These are phyloP conservation scores for Myxozyma kluyveri DNA, from an alignment of 805 yeast species.

Conservation along the genomic window DNA sequence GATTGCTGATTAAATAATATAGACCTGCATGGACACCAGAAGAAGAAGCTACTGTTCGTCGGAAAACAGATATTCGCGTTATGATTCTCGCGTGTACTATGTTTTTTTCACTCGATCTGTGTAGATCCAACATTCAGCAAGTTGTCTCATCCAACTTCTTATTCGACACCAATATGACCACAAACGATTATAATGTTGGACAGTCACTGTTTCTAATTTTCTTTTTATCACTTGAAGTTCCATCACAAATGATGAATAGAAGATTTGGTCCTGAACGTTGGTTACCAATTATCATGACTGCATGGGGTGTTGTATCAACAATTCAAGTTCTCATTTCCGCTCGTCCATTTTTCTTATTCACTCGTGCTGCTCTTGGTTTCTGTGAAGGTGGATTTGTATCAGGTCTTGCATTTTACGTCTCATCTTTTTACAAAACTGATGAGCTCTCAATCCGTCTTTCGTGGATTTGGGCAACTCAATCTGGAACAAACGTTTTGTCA, in stretches of 20 bases:
- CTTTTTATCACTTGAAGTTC: conserved; percentile 42
- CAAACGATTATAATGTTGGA: conserved; percentile 57
- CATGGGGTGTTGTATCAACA: conserved; percentile 59
- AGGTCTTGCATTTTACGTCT: conserved; percentile 60
- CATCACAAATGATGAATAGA: conserved; percentile 50
- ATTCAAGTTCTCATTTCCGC: conserved; percentile 49
- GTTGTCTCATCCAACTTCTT: conserved; percentile 55
- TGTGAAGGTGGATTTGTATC: conserved; percentile 70
- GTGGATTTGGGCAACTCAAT: conserved; percentile 57
- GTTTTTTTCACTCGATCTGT: conserved; percentile 57
- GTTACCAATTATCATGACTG: conserved; percentile 51
- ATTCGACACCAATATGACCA: conserved; percentile 50
- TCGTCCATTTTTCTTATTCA: conserved; percentile 41
- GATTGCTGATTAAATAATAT: not conserved
- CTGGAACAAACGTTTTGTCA: conserved; percentile 47
- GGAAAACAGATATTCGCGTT: conserved; percentile 55
- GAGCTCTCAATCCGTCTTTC: conserved; percentile 61
- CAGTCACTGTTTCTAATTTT: conserved; percentile 54
- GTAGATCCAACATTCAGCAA: conserved; percentile 54
- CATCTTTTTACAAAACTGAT: conserved; percentile 59
- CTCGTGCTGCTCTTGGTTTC: conserved; percentile 54
- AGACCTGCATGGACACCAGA: conserved; percentile 46
- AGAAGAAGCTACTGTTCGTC: conserved; percentile 49
- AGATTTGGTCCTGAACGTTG: conserved; percentile 59
- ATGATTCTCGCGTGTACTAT: conserved; percentile 54